Conservation (phyloP, 305 asterid species). For the Fraxinus xanthoxyloides region DNA sequence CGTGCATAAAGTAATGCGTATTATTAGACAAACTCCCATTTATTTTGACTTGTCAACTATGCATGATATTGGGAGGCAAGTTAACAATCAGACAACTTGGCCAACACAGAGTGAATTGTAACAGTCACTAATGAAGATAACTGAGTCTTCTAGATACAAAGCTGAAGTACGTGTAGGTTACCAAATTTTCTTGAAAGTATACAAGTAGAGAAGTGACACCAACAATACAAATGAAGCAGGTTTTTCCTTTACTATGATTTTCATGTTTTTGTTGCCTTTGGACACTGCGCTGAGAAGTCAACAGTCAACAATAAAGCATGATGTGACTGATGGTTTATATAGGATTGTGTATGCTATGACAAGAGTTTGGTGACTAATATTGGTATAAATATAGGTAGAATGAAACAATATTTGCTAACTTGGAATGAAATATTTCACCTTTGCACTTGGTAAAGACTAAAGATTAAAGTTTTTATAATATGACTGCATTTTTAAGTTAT, state of each 20-base stretch:
- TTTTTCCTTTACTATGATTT: neutral
- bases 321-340: neutral
- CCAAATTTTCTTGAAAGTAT: neutral
- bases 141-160: neutral
- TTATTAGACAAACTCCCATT: neutral
- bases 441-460: neutral
- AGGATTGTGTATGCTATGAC: neutral
- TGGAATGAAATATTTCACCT: neutral
- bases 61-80: neutral
- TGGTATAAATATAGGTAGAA: neutral
- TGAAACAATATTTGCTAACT: neutral
- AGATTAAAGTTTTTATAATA: neutral
- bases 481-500: neutral
- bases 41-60: neutral
- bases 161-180: neutral
- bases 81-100: neutral
- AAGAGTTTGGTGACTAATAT: neutral
- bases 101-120: neutral
- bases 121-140: neutral
- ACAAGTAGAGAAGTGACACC: neutral
- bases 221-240: neutral
- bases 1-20: neutral
- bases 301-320: neutral
- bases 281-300: neutral
- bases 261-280: conserved; percentile 1